A percentile compares a stretch with the other conserved stretches of the same genome.
phyloP scores from a whole-genome alignment of 345 rosid species.

The Kernera saxatilis region DNA sequence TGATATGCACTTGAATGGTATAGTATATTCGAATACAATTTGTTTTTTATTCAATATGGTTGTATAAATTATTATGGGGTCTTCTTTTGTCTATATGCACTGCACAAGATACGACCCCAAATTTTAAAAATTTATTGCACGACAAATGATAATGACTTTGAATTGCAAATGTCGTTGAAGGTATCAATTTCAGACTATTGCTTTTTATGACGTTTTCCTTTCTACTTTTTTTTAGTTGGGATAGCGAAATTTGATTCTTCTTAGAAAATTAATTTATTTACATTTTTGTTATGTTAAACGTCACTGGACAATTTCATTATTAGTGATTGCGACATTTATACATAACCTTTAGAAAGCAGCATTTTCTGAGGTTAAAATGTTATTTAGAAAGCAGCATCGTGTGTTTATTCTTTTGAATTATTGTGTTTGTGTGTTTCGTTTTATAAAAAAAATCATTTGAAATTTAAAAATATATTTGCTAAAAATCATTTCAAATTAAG shows the following conservation, averaged over 20 bases:
- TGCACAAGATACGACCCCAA: slow-evolving; percentile 27
- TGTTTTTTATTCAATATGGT: background rate
- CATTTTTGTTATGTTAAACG: slow-evolving; percentile 1
- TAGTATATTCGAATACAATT: background rate
- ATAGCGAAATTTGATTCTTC: slow-evolving; percentile 27
- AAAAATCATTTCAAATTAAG: no score
- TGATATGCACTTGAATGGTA: slow-evolving; percentile 6
- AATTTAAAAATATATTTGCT: no score
- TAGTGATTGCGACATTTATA: slow-evolving; percentile 16
- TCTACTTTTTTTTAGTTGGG: slow-evolving; percentile 14
- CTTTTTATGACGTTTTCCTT: slow-evolving; percentile 25
- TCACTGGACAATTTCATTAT: slow-evolving; percentile 14
- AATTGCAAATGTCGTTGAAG: slow-evolving; percentile 28
- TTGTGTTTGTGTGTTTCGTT: no score
- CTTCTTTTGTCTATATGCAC: slow-evolving; percentile 17
- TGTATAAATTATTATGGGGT: background rate
- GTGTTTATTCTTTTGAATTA: no score
- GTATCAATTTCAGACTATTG: slow-evolving; percentile 19
- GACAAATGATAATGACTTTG: slow-evolving; percentile 24
- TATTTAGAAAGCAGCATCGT: background rate
- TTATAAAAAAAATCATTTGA: no score
- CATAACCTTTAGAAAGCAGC: background rate
- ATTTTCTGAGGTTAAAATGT: background rate
- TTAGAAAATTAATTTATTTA: background rate
- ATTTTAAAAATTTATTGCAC: slow-evolving; percentile 20